Evolutionary conservation across 768 basidiomycete genomes (phyloP), one percentile per base, ranked within the genome.

Genomic region (Pulveroboletus sp.): DNA sequence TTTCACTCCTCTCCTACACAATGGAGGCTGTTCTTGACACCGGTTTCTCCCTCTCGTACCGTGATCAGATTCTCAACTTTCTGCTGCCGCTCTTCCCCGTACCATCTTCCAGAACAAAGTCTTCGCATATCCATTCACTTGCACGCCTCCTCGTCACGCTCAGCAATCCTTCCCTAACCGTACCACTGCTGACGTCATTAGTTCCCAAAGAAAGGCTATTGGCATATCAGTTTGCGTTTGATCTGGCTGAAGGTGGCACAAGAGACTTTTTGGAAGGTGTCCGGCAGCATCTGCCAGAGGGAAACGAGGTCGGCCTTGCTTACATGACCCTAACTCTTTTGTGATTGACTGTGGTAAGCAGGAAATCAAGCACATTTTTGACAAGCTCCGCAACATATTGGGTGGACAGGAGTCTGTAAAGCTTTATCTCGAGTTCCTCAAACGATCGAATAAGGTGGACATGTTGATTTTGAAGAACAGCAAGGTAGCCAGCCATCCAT

Each of bases 181-280:
- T 89, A 7, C 76, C 83, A 13, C 76, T 94, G 45, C 69, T 96
- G 51, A 77, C 74, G 2, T 84, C 84, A 3, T 76, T 96, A 8
- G 77, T 93, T 13, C 77, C 78, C 5, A 76, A 77, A 53, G 81
- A 93, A 57, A 79, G 79, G 36, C 72, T 93, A 10, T 73, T 95
- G 24, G 93, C 93, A 1, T 95, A 93, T 67, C 96, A 99, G 66
- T 83, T 97, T 64, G 93, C 89, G 0, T 98, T 98, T 64, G 96
- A 98, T 69, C 73, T 98, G 42, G 89, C 87, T 13, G 95, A 97
- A 70, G 91, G 93, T 32, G 95, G 92, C 1, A 82, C 89, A 4
- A 93, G 95, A 66, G 93, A 94, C 60, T 98, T 92, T 71, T 73
- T 97, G 39, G 86, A 92, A 60, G 81, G 75, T 39, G 76, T 96